Base-by-base conservation (phyloP, 2,329 filamentous ascomycete genomes). In the Colletotrichum scovillei region DNA sequence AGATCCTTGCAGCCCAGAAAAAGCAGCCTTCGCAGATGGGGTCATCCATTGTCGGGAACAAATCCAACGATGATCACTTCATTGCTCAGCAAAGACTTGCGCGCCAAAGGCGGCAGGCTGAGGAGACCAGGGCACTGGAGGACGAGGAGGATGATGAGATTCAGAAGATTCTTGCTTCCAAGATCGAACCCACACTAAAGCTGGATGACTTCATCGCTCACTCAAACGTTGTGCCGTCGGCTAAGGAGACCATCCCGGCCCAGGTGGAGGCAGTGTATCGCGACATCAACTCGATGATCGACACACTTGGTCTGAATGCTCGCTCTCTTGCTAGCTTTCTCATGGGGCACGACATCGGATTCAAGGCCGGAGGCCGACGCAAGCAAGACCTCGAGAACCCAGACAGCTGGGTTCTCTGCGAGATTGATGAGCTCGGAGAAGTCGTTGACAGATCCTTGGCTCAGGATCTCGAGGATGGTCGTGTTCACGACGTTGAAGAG, bases 231-330 rank as follows among this genome's bases (percentile, higher is more conserved):
- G 85, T 85, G 6, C 84, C 87, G 4, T 85, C 87, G 16, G 87
- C 87, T 16, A 85, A 86, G 65, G 88, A 91, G 67, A 91, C 87
- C 58, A 86, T 92, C 38, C 88, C 90, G 4, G 86, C 88, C 9
- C 91, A 92, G 76, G 90, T 91, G 26, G 91, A 93, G 78, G 88
- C 90, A 22, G 86, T 93, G 1, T 97, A 94, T 80, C 89, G 93
- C 57, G 94, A 96, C 78, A 94, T 96, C 80, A 96, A 97, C 81
- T 94, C 94, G 14, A 99, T 98, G 97, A 92, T 99, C 56, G 95
- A 98, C 78, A 96, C 94, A 0, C 85, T 98, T 53, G 96, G 96
- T 11, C 88, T 98, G 63, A 98, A 98, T 80, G 91, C 87, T 12
- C 86, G 89, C 19, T 91, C 94, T 6, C 89, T 96, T 49, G 86